A percentile compares a stretch with the other conserved stretches of the same genome.
phyloP scores from a whole-genome alignment of 768 basidiomycete species.

The Leccinellum rugosiceps region DNA sequence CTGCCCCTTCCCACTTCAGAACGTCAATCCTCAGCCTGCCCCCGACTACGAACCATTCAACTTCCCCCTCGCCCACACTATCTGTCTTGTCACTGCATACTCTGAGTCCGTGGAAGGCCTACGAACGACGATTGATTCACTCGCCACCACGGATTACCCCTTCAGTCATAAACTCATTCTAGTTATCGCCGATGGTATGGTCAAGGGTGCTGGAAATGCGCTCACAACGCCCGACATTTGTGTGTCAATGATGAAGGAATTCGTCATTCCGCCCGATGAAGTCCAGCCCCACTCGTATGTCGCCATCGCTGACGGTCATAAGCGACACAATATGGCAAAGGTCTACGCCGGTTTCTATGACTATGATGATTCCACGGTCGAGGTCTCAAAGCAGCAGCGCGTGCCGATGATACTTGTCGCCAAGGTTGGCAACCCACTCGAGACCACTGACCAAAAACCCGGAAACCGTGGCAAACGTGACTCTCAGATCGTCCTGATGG shows the following conservation, averaged over 20 bases:
- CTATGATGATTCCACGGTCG: constrained; percentile 88
- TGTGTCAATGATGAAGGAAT: constrained; percentile 95
- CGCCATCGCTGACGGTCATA: constrained; percentile 99
- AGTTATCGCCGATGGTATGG: constrained; percentile 97
- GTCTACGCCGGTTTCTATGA: constrained; percentile 97
- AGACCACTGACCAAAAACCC: constrained; percentile 86
- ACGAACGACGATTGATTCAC: constrained; percentile 95
- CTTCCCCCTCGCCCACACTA: constrained; percentile 90
- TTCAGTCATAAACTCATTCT: constrained; percentile 96
- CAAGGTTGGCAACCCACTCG: constrained; percentile 91
- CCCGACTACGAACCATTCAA: constrained; percentile 93
- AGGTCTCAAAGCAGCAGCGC: constrained; percentile 91
- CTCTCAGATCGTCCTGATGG: constrained; percentile 96
- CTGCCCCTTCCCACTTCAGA: constrained; percentile 90
- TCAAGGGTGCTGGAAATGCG: constrained; percentile 89
- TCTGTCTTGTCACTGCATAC: constrained; percentile 97
- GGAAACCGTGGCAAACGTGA: constrained; percentile 99
- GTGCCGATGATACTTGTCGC: constrained; percentile 95
- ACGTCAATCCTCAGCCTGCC: constrained; percentile 91
- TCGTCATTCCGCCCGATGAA: constrained; percentile 73
- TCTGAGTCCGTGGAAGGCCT: constrained; percentile 96
- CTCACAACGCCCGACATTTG: constrained; percentile 93
- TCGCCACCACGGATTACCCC: constrained; percentile 97
- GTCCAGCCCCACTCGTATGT: constrained; percentile 96
- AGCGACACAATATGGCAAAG: constrained; percentile 98